Conservation (phyloP, 202 grass and related monocot genomes). For the Elaeis oleifera region DNA sequence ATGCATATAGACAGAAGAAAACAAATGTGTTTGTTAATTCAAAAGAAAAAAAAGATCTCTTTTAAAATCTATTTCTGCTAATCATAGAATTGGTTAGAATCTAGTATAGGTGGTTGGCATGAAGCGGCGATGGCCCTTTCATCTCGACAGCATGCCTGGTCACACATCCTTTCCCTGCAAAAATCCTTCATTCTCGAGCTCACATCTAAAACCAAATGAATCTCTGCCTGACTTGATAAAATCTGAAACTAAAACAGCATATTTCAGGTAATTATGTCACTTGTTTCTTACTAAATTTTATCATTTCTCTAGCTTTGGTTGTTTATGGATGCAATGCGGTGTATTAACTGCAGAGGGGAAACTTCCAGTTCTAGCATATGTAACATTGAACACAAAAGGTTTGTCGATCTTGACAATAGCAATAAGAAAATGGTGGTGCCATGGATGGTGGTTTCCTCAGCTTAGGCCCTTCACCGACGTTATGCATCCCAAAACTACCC, state of each 20-base stretch:
- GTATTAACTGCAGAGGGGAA: slow-evolving; percentile 2
- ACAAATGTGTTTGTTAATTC: too few relatives aligned
- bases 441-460: slow-evolving; percentile 35
- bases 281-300: too few relatives aligned
- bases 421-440: slow-evolving; percentile 24
- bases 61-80: neutral
- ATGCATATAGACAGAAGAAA: too few relatives aligned
- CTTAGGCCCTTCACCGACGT: slow-evolving; percentile 16
- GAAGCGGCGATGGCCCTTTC: slow-evolving; percentile 48
- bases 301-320: too few relatives aligned
- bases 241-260: too few relatives aligned
- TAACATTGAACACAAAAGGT: slow-evolving; percentile 21
- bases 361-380: slow-evolving; percentile 12
- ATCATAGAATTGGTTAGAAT: slow-evolving; percentile 45
- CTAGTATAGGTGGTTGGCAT: slow-evolving; percentile 36
- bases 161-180: slow-evolving; percentile 39
- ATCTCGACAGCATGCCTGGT: slow-evolving; percentile 38
- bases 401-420: slow-evolving; percentile 20
- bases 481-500: slow-evolving; percentile 7
- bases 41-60: neutral
- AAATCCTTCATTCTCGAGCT: slow-evolving; percentile 29
- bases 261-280: too few relatives aligned
- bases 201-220: slow-evolving; percentile 21
- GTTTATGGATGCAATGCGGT: too few relatives aligned
- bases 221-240: neutral